Base-by-base conservation (phyloP, 306 rosid species). In the Biancaea sappan region DNA sequence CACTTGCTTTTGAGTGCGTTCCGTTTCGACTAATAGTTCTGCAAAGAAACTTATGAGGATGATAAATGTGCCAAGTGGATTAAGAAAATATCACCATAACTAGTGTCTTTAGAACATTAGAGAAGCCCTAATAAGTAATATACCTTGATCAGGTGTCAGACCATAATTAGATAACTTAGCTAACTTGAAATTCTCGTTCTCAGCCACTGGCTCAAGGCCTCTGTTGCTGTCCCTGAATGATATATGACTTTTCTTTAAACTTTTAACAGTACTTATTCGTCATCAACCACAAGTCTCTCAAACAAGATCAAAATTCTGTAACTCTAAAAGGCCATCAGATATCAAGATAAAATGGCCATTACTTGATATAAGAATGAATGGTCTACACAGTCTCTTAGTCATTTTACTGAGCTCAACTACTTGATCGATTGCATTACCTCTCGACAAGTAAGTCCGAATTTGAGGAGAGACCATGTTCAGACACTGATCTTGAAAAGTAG, bases 21-120 rank as follows among this genome's bases (percentile, higher is more conserved):
- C 97, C 68, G 97, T 94, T 80, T 91, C 96, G 83, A 87, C 89
- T 43, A 91, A 62, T 19, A 90, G 76, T 69, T 91, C 98, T 91
- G 91, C 80, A 81, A 82, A 77, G 63, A 65, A 69, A 75, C 43
- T 31, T 26, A 14, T 46, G 25, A 71, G 77, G 25, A 46, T 62
- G 77, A n/a, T 54, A 24, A 69, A 21, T 75, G 54, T 62, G 22
- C 35, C 14, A 57, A 77, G 61, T 64, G 66, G 38, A 34, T 53
- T 34, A 71, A 79, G 58, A 59, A 21, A 62, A 62, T 64, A 29
- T 63, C 58, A 43, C 40, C 47, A 29, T 51, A 59, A 35, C 69
- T 10, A 35, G 25, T 14, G 5, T 76, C 43, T 40, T 52, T 26
- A 51, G 40, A 38, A 31, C 47, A 72, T 54, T 43, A 43, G 21